A percentile compares a stretch with the other conserved stretches of the same genome.
These are phyloP conservation scores for Stephania yunnanensis DNA, from an alignment of 164 flowering plant genomes.

Conservation along the genomic window DNA sequence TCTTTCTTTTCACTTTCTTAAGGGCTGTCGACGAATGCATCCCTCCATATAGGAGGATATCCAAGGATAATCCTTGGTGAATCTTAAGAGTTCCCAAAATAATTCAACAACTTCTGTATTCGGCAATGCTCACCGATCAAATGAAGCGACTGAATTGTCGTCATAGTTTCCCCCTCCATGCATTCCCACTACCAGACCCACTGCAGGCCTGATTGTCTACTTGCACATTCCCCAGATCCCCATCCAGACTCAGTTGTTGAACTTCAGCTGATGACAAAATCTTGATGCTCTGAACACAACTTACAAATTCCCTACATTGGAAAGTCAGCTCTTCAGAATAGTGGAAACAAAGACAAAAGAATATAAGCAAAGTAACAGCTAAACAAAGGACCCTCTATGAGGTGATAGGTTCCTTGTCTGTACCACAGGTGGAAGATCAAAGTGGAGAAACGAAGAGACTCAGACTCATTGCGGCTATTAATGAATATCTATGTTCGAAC, in stretches of 20 bases:
- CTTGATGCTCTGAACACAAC: constrained; percentile 79
- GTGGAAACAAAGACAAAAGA: not conserved
- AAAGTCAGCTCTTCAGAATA: not conserved
- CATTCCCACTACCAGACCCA: constrained; percentile 80
- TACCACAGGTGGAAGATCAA: no score
- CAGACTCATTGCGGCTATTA: no score
- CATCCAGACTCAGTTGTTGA: constrained; percentile 95
- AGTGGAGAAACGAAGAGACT: no score
- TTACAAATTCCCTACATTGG: constrained; percentile 77
- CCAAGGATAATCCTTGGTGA: not conserved
- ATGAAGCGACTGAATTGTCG: constrained; percentile 19
- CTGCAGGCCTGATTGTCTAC: constrained; percentile 86
- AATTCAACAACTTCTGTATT: not conserved
- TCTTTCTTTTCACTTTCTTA: not conserved
- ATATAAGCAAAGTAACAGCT: not conserved
- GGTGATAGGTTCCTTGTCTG: no score
- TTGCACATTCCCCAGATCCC: constrained; percentile 58
- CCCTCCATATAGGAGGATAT: not conserved
- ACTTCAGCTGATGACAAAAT: constrained; percentile 95
- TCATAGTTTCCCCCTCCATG: constrained; percentile 31
- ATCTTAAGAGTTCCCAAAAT: not conserved
- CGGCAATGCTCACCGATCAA: not conserved
- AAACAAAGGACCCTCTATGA: no score
- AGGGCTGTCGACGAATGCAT: not conserved
- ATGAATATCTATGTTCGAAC: no score